phyloP scores from a whole-genome alignment of 2,329 filamentous ascomycete genomes.

The Microascus cirrosus region DNA sequence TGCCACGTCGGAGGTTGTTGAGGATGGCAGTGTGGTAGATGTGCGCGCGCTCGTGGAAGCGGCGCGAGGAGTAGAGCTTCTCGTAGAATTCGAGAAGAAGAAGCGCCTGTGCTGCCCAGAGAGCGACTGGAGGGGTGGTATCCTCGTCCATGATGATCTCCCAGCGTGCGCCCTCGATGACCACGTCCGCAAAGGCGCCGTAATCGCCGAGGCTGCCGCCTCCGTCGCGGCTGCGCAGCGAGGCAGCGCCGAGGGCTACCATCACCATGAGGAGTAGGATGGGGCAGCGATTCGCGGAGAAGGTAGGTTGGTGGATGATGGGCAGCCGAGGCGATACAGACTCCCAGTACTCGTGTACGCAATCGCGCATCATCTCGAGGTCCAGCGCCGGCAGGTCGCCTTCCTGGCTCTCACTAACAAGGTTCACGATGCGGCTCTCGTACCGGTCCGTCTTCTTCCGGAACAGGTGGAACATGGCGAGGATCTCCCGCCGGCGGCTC shows the following conservation, averaged over 20 bases:
- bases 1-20: slow-evolving; percentile 74
- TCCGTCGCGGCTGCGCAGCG: slow-evolving; percentile 55
- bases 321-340: slow-evolving; percentile 78
- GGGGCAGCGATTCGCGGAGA: slow-evolving; percentile 67
- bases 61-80: slow-evolving; percentile 78
- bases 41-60: slow-evolving; percentile 76
- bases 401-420: slow-evolving; percentile 23
- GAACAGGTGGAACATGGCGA: slow-evolving; percentile 30
- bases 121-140: slow-evolving; percentile 69
- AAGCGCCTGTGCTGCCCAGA: slow-evolving; percentile 83
- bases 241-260: slow-evolving; percentile 74
- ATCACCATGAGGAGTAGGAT: slow-evolving; percentile 70
- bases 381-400: slow-evolving; percentile 45
- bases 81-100: slow-evolving; percentile 81
- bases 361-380: slow-evolving; percentile 73
- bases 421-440: slow-evolving; percentile 12
- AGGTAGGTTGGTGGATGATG: slow-evolving; percentile 80
- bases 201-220: slow-evolving; percentile 35
- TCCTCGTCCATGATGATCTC: slow-evolving; percentile 75
- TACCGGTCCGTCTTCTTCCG: slow-evolving; percentile 29
- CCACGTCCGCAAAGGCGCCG: slow-evolving; percentile 41
- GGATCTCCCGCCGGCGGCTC: slow-evolving; percentile 29
- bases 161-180: slow-evolving; percentile 64
- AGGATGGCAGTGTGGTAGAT: slow-evolving; percentile 83
- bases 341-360: slow-evolving; percentile 79